These are phyloP conservation scores for Drechslera avenae DNA, from an alignment of 2,329 filamentous ascomycete genomes.

Conservation along the genomic window DNA sequence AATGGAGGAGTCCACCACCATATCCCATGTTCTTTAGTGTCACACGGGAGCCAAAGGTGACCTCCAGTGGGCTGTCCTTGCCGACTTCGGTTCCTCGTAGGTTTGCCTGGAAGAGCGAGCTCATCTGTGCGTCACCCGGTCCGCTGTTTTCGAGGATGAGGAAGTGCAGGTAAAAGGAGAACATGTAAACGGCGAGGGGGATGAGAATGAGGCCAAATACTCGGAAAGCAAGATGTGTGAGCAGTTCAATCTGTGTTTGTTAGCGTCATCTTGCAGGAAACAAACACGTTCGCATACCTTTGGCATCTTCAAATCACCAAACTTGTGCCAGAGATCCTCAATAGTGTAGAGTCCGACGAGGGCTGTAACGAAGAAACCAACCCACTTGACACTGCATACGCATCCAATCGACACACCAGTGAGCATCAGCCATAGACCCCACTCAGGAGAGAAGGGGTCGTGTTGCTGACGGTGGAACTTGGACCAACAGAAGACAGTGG, in stretches of 20 bases:
- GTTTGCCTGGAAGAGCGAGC: conserved; percentile 98
- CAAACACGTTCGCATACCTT: conserved; percentile 57
- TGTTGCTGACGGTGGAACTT: conserved; percentile 90
- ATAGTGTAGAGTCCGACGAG: conserved; percentile 94
- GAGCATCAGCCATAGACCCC: conserved; percentile 93
- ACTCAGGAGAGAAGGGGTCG: conserved; percentile 85
- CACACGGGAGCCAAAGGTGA: conserved; percentile 84
- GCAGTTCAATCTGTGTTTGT: conserved; percentile 63
- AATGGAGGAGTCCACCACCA: conserved; percentile 92
- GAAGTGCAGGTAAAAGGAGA: conserved; percentile 95
- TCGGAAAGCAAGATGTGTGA: conserved; percentile 77
- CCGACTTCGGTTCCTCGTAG: conserved; percentile 91
- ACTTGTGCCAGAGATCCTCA: conserved; percentile 98
- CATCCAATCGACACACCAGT: conserved; percentile 96
- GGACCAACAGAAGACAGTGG: conserved; percentile 94
- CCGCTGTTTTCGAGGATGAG: conserved; percentile 90
- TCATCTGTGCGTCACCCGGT: conserved; percentile 99
- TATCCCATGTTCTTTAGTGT: conserved; percentile 99
- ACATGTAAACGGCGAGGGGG: conserved; percentile 88
- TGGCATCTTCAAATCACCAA: conserved; percentile 91
- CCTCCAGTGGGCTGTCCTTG: conserved; percentile 89
- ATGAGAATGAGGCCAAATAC: conserved; percentile 87
- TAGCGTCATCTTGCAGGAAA: conserved; percentile 17
- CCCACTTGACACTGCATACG: conserved; percentile 98
- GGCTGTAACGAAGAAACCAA: conserved; percentile 93